Base-by-base conservation (phyloP, 2,329 filamentous ascomycete genomes). In the Talaromyces sp. region DNA sequence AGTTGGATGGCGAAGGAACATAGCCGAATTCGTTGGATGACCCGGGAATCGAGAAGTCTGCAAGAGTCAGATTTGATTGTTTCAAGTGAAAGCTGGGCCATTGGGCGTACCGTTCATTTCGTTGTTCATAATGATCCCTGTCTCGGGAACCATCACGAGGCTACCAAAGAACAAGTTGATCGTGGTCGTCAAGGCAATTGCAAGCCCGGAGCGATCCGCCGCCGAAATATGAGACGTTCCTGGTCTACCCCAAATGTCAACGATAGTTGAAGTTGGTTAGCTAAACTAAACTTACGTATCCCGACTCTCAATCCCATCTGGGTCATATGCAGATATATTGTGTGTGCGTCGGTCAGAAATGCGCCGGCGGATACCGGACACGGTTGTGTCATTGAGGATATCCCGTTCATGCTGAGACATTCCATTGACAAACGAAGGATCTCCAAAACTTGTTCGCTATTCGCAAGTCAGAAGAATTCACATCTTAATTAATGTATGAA, bases 101-200 rank as follows among this genome's bases (percentile, higher is more conserved):
- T 35, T 7, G 5, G 32, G 5, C 78, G 64, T 81, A 79, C 73
- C 81, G 74, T 84, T 80, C 82, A 84, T 84, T 65, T 84, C 80
- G 64, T 84, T 80, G 65, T 84, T 84, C 79, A 96, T 85, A 59
- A 96, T 90, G 61, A 96, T 82, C 19, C 93, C 93, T 0, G 91
- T 93, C 66, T 88, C 83, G 0, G 91, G 90, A 0, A 93, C 89
- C 75, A 96, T 86, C 64, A 96, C 74, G 21, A 86, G 82, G 29
- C 87, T 88, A 52, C 93, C 93, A 68, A 96, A 98, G 3, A 95
- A 81, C 4, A 95, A 81, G 74, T 97, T 97, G 60, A 97, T 80
- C 0, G 93, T 97, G 0, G 91, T 95, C 0, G 93, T 97, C 13
- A 92, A 81, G 1, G 89, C 89, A 38, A 96, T 83, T 2, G 91